Evolutionary conservation across 169 alveolate species (phyloP).

Genomic region (Ichthyophthirius multifiliis): DNA sequence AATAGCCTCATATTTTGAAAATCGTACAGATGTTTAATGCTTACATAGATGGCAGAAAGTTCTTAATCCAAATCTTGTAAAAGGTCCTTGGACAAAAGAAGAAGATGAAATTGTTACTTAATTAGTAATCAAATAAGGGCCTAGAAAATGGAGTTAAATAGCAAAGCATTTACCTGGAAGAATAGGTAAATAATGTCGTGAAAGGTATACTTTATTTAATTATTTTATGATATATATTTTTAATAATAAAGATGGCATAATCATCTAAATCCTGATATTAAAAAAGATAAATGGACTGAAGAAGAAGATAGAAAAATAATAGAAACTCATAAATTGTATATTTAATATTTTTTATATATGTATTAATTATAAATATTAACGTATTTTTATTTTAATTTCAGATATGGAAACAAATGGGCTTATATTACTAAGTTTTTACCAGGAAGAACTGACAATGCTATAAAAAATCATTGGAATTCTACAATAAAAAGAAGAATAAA

Average conservation of each 20-base stretch:
- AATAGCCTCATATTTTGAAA: constrained; percentile 67
- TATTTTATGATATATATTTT: not conserved
- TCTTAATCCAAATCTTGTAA: constrained; percentile 71
- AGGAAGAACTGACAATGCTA: constrained; percentile 88
- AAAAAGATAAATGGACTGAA: constrained; percentile 73
- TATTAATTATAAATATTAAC: not conserved
- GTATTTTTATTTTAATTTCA: not conserved
- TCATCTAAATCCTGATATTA: constrained; percentile 80
- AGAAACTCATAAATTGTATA: constrained; percentile 12
- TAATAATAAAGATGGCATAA: constrained; percentile 78
- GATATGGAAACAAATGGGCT: constrained; percentile 85
- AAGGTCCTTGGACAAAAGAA: constrained; percentile 80
- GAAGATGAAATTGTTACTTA: constrained; percentile 69
- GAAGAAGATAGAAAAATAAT: constrained; percentile 62
- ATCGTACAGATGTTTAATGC: constrained; percentile 73
- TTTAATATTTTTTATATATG: not conserved
- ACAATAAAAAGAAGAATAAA: constrained; percentile 74
- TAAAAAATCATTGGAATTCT: constrained; percentile 88
- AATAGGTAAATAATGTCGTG: constrained; percentile 59
- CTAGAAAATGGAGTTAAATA: constrained; percentile 70
- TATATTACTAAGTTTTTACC: constrained; percentile 82
- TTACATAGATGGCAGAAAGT: constrained; percentile 82
- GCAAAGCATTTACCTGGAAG: constrained; percentile 52
- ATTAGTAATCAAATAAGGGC: constrained; percentile 69
- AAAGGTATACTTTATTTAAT: constrained; percentile 16